phyloP scores from a whole-genome alignment of 139 green algal species.

The Deuterostichococcus epilithicus region DNA sequence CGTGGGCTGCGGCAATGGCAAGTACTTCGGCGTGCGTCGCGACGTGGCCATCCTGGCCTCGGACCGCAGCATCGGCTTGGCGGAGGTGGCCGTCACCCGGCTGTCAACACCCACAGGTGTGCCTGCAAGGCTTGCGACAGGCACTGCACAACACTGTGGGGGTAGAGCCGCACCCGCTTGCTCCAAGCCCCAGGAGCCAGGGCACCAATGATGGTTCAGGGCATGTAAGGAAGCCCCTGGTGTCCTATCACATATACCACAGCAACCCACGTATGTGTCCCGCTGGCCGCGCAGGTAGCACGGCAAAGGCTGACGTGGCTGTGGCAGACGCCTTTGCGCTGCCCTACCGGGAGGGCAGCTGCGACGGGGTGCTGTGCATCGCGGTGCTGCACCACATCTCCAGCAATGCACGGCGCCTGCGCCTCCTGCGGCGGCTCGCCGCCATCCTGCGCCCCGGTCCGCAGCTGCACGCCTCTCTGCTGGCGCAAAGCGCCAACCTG shows the following conservation, averaged over 20 bases:
- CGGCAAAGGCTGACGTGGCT: slow-evolving; percentile 62
- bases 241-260: too few relatives aligned
- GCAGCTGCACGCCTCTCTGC: too few relatives aligned
- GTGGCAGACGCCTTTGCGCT: slow-evolving; percentile 79
- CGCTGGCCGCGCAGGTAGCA: not conserved
- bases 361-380: slow-evolving; percentile 91
- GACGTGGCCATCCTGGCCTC: slow-evolving; percentile 72
- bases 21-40: slow-evolving; percentile 84
- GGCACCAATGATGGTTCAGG: not conserved
- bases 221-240: not conserved
- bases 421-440: slow-evolving; percentile 72
- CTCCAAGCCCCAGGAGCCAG: too few relatives aligned
- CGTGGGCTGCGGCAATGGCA: slow-evolving; percentile 97
- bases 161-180: not conserved
- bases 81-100: slow-evolving; percentile 35
- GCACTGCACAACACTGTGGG: not conserved
- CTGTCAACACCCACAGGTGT: slow-evolving; percentile 17
- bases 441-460: slow-evolving; percentile 56
- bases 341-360: slow-evolving; percentile 61
- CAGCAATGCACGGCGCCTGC: slow-evolving; percentile 51
- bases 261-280: not conserved
- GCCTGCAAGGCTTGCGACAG: not conserved
- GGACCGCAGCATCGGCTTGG: slow-evolving; percentile 68
- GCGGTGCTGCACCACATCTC: slow-evolving; percentile 95
- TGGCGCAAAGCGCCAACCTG: too few relatives aligned